These are phyloP conservation scores for Exophiala spinifera DNA, from an alignment of 2,329 filamentous ascomycete genomes.

Conservation along the genomic window DNA sequence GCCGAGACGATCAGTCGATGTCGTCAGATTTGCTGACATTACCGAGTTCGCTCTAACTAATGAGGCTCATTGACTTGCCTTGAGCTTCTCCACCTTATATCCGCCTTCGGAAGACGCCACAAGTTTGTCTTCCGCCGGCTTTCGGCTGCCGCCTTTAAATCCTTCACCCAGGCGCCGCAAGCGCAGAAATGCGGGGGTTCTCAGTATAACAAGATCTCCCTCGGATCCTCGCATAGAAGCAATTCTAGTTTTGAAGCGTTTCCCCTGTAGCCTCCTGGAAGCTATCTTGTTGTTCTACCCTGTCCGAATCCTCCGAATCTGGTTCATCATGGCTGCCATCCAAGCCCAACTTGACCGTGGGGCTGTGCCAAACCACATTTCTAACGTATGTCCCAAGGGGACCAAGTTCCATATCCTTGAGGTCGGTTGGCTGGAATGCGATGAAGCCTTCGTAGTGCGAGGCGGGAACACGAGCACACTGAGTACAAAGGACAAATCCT, in stretches of 20 bases:
- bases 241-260: not conserved
- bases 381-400: constrained; percentile 28
- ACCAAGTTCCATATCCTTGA: constrained; percentile 28
- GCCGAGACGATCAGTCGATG: not conserved
- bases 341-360: constrained; percentile 28
- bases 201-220: not conserved
- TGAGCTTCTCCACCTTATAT: not conserved
- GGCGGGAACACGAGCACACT: constrained; percentile 26
- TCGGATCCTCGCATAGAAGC: not conserved
- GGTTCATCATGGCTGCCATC: constrained; percentile 20
- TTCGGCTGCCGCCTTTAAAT: too few relatives aligned
- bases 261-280: not conserved
- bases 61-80: not conserved
- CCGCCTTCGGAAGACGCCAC: not conserved
- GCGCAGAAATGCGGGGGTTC: not conserved
- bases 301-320: too few relatives aligned
- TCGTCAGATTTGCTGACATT: not conserved
- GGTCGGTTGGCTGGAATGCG: constrained; percentile 28
- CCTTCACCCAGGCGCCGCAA: not conserved
- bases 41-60: not conserved
- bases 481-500: constrained; percentile 24
- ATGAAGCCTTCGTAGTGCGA: constrained; percentile 27
- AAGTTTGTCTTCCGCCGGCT: not conserved
- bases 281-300: too few relatives aligned
- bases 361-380: constrained; percentile 26